Conservation (phyloP, 108 stramenopile genomes). For the Skeletonema tropicum region DNA sequence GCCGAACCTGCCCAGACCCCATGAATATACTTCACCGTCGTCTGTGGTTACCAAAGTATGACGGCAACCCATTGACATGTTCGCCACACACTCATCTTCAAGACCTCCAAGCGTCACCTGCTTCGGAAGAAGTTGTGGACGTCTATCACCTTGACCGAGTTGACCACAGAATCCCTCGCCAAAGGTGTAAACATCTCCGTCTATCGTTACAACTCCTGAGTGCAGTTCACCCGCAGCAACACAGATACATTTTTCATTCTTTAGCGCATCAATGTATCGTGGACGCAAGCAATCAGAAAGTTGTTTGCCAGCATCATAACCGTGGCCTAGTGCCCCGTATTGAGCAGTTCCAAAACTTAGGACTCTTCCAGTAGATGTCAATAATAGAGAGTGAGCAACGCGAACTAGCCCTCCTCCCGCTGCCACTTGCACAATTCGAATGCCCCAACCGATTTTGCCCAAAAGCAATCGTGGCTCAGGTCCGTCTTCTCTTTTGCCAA, state of each 20-base stretch:
- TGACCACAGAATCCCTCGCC: conserved; percentile 95
- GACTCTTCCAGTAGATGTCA: conserved; percentile 82
- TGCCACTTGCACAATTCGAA: conserved; percentile 85
- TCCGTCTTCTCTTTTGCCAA: conserved; percentile 79
- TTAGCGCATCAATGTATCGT: conserved; percentile 75
- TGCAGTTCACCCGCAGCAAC: conserved; percentile 90
- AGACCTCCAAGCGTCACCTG: conserved; percentile 82
- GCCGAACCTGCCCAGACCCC: conserved; percentile 87
- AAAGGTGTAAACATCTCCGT: conserved; percentile 91
- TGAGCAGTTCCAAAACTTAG: conserved; percentile 86
- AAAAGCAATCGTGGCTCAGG: conserved; percentile 58
- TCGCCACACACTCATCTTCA: conserved; percentile 81
- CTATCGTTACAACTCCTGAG: conserved; percentile 69
- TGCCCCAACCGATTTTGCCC: conserved; percentile 76
- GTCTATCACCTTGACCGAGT: conserved; percentile 79
- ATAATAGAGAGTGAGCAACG: conserved; percentile 87
- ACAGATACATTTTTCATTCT: conserved; percentile 60
- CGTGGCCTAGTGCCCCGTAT: conserved; percentile 90
- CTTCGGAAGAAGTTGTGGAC: conserved; percentile 75
- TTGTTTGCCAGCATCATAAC: conserved; percentile 80
- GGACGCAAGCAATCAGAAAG: conserved; percentile 81
- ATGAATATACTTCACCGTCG: conserved; percentile 83
- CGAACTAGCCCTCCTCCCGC: conserved; percentile 91
- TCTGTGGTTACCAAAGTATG: conserved; percentile 87
- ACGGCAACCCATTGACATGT: conserved; percentile 78